Percentiles rank a stretch among this genome's conserved stretches.
phyloP scores from a whole-genome alignment of 208 protist genomes.

The Acanthamoeba quina region DNA sequence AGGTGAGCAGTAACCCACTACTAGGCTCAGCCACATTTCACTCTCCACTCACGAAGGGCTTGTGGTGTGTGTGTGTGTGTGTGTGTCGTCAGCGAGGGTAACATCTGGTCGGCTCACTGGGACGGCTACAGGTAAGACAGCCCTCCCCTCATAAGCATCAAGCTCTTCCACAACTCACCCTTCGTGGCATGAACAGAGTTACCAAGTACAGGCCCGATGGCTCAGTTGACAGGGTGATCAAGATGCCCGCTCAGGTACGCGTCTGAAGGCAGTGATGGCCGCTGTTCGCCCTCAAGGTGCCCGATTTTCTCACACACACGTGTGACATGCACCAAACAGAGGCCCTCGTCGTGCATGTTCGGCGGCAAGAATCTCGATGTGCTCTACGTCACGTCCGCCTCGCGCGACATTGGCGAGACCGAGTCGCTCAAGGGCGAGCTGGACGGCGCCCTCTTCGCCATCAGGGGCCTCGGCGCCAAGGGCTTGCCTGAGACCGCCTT shows the following conservation, averaged over 20 bases:
- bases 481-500: constrained; percentile 24
- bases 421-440: constrained; percentile 59
- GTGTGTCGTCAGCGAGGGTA: neutral
- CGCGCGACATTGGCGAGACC: constrained; percentile 45
- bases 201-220: constrained; percentile 64
- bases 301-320: neutral
- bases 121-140: neutral
- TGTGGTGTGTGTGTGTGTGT: neutral
- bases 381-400: constrained; percentile 40
- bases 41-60: neutral
- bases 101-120: constrained; percentile 63
- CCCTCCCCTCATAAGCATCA: neutral
- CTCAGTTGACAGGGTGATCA: constrained; percentile 35
- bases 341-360: constrained; percentile 66
- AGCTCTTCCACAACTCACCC: neutral
- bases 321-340: neutral
- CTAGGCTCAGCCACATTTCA: neutral
- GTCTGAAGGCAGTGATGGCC: neutral
- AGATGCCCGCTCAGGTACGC: constrained; percentile 43
- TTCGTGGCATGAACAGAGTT: neutral
- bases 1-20: neutral
- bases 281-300: neutral
- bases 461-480: constrained; percentile 43
- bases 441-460: constrained; percentile 48
- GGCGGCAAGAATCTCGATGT: constrained; percentile 57